phyloP scores from a whole-genome alignment of 371 early-diverging fungal genomes.

The Mucor saturninus region DNA sequence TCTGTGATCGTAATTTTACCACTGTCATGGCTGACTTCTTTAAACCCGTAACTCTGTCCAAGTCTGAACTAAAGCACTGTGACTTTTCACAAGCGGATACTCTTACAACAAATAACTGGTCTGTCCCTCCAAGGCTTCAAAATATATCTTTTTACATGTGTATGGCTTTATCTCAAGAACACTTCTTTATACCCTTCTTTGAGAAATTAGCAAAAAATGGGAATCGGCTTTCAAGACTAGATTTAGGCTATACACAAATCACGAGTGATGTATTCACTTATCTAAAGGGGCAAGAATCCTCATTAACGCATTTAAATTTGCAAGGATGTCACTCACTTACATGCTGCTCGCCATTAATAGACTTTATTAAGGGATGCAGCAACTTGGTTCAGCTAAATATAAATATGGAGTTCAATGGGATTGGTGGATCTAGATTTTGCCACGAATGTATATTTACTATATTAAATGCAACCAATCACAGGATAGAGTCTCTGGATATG shows the following conservation, averaged over 20 bases:
- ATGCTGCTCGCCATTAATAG: slow-evolving; percentile 36
- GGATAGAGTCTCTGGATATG: slow-evolving; percentile 29
- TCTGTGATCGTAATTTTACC: slow-evolving; percentile 36
- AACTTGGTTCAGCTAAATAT: slow-evolving; percentile 32
- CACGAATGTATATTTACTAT: slow-evolving; percentile 22
- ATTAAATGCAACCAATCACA: slow-evolving; percentile 2
- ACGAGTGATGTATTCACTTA: slow-evolving; percentile 31
- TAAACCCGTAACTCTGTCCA: slow-evolving; percentile 1
- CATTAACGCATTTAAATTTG: slow-evolving; percentile 36
- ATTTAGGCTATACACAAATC: slow-evolving; percentile 41
- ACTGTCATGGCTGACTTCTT: slow-evolving; percentile 32
- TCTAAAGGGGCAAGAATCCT: slow-evolving; percentile 5
- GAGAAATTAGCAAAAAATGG: slow-evolving; percentile 18
- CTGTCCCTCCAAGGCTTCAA: slow-evolving; percentile 28
- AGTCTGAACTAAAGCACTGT: slow-evolving; percentile 7
- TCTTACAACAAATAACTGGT: not conserved
- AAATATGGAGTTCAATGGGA: slow-evolving; percentile 36
- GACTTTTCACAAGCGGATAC: not conserved
- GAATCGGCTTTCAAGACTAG: slow-evolving; percentile 28
- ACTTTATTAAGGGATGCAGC: slow-evolving; percentile 13
- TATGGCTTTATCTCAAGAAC: slow-evolving; percentile 36
- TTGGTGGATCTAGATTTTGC: slow-evolving; percentile 34
- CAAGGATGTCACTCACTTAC: slow-evolving; percentile 39
- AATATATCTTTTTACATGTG: slow-evolving; percentile 45
- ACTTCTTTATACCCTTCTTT: slow-evolving; percentile 46